phyloP scores from a whole-genome alignment of 2,329 filamentous ascomycete genomes.

The Herpotrichia juniperi region DNA sequence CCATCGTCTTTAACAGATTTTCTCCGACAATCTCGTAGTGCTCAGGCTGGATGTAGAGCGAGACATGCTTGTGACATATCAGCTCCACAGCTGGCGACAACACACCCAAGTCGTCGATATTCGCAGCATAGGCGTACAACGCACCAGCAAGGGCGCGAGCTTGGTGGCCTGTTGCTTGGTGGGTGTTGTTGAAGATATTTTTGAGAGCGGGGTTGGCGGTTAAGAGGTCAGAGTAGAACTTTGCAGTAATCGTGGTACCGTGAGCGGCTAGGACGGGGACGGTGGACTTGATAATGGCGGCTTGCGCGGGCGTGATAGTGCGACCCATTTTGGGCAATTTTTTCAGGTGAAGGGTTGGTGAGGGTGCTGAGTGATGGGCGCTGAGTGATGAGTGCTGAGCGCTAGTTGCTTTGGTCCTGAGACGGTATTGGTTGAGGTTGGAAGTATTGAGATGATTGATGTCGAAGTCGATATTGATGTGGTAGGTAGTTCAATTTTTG shows the following conservation, averaged over 20 bases:
- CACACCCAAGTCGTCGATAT: conserved; percentile 71
- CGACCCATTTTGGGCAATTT: conserved; percentile 26
- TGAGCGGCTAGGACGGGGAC: conserved; percentile 72
- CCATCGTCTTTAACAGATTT: conserved; percentile 71
- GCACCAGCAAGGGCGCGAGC: conserved; percentile 71
- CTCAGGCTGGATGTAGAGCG: conserved; percentile 69
- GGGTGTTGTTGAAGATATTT: conserved; percentile 73
- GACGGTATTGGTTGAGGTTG: not conserved
- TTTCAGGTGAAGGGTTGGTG: not conserved
- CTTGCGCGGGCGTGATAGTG: conserved; percentile 65
- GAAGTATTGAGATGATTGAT: too few species aligned
- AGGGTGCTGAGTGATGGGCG: not conserved
- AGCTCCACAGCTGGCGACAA: conserved; percentile 65
- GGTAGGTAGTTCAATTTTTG: too few species aligned
- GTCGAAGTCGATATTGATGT: too few species aligned
- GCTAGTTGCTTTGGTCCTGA: not conserved
- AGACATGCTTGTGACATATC: conserved; percentile 79
- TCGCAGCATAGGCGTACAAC: conserved; percentile 72
- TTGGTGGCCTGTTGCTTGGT: conserved; percentile 72
- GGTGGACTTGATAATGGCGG: conserved; percentile 70
- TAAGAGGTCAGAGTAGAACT: conserved; percentile 75
- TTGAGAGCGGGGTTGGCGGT: conserved; percentile 68
- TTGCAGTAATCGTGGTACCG: conserved; percentile 70
- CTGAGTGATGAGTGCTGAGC: not conserved
- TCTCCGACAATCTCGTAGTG: conserved; percentile 75